Evolutionary conservation across 2,329 filamentous ascomycete genomes (phyloP).

Genomic region (Claviceps monticola): DNA sequence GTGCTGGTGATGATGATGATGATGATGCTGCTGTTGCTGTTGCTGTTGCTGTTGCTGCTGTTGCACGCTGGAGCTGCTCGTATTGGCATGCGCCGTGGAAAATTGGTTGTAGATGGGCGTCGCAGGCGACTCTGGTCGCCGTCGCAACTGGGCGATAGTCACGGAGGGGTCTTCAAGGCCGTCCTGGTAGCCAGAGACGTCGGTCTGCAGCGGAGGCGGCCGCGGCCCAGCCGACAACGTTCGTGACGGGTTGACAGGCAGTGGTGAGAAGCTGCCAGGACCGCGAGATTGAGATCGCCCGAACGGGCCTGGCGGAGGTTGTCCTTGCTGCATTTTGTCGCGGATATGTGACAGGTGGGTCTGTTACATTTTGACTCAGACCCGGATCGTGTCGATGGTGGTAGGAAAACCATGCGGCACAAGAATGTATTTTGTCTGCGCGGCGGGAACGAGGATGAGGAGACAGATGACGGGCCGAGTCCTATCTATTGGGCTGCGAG

Average conservation of each 20-base stretch:
- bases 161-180: constrained; percentile 19
- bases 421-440: background rate
- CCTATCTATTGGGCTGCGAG: background rate
- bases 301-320: constrained; percentile 6
- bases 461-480: background rate
- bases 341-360: constrained; percentile 12
- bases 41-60: too few relatives aligned
- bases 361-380: constrained; percentile 30
- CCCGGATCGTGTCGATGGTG: background rate
- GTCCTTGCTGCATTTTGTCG: constrained; percentile 32
- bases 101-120: constrained; percentile 37
- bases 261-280: constrained; percentile 43
- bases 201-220: constrained; percentile 21
- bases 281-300: constrained; percentile 29
- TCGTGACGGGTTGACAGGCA: constrained; percentile 22
- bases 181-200: constrained; percentile 18
- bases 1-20: too few relatives aligned
- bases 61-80: constrained; percentile 28
- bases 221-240: constrained; percentile 14
- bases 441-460: background rate
- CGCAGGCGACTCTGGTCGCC: constrained; percentile 22
- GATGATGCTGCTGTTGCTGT: too few relatives aligned
- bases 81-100: constrained; percentile 28
- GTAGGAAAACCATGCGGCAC: background rate
- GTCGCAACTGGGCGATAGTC: constrained; percentile 32